phyloP scores from a whole-genome alignment of 2,329 filamentous ascomycete species.

The Xylariaceae sp. region DNA sequence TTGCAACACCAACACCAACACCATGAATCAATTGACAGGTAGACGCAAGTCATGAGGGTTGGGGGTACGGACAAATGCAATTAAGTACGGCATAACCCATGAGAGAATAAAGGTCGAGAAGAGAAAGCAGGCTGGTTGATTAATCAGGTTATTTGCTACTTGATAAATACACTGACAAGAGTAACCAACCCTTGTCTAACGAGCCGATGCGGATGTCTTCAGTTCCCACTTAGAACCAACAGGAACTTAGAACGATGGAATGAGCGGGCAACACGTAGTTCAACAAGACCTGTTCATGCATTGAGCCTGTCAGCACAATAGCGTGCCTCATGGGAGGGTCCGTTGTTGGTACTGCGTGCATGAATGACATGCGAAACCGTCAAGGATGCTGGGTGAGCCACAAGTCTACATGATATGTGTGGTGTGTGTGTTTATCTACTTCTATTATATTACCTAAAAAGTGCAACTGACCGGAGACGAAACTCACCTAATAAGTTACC shows the following conservation, averaged over 20 bases:
- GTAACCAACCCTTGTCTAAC: background rate
- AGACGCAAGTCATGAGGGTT: slow-evolving; percentile 1
- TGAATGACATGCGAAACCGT: slow-evolving; percentile 14
- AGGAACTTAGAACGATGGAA: slow-evolving; percentile 7
- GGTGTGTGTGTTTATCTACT: slow-evolving; percentile 4
- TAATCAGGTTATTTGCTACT: background rate
- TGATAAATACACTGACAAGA: background rate
- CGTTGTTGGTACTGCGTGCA: slow-evolving; percentile 18
- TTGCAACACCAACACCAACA: background rate
- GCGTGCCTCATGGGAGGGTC: slow-evolving; percentile 6
- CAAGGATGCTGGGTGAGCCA: slow-evolving; percentile 2
- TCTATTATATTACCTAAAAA: background rate
- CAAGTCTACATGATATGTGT: background rate
- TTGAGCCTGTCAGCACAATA: background rate
- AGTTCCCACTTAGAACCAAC: slow-evolving; percentile 14
- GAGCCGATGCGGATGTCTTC: slow-evolving; percentile 3
- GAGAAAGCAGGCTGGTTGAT: background rate
- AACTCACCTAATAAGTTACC: background rate
- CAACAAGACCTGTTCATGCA: slow-evolving; percentile 9
- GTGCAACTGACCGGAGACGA: background rate
- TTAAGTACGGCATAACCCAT: background rate
- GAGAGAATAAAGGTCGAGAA: background rate
- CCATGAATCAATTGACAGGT: background rate
- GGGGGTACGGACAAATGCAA: background rate
- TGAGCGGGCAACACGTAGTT: slow-evolving; percentile 26